Base-by-base conservation (phyloP, 2,329 filamentous ascomycete genomes). In the Emydomyces testavorans region DNA sequence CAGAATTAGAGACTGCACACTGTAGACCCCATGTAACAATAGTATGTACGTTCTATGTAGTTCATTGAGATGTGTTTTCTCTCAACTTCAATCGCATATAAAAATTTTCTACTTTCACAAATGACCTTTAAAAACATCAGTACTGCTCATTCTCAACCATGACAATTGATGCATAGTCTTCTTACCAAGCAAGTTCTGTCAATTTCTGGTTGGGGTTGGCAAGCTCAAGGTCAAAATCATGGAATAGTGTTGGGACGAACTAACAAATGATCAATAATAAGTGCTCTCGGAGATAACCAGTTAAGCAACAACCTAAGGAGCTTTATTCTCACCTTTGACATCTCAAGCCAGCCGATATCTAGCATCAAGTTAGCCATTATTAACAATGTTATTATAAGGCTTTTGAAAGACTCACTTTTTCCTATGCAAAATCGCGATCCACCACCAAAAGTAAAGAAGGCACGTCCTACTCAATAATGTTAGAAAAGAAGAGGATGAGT, bases 391-490 rank as follows among this genome's bases (percentile, higher is more conserved):
- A 8, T 11, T 15, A 13, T 10, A 3, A 2, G 13, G 18, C n/a
- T n/a, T 34, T 37, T 20, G 20, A 21, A 29, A 2, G n/a, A 16
- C 39, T 41, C 29, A 29, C 24, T 41, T 16, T 31, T 41, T 29
- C 39, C 39, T 6, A 41, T 28, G 24, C 39, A 41, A 41, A 41
- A 41, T 10, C 39, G 39, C 8, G 39, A 28, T 28, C 39, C 39
- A 6, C 23, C 39, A 18, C 39, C 39, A 18, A 41, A 41, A 3
- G 39, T 18, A 13, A 41, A 41, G 18, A 41, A 28, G 18, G 18
- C n/a, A 16, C 35, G 35, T 37, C 35, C 35, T 37, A 18, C 35
- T 34, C n/a, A n/a, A n/a, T n/a, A n/a, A n/a, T n/a, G n/a, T n/a
- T 34, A 37, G 35, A 11, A 37, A 15, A 16, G 18, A 18, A 18